phyloP scores from a whole-genome alignment of 768 basidiomycete genomes.

The Fomitopsis serialis region DNA sequence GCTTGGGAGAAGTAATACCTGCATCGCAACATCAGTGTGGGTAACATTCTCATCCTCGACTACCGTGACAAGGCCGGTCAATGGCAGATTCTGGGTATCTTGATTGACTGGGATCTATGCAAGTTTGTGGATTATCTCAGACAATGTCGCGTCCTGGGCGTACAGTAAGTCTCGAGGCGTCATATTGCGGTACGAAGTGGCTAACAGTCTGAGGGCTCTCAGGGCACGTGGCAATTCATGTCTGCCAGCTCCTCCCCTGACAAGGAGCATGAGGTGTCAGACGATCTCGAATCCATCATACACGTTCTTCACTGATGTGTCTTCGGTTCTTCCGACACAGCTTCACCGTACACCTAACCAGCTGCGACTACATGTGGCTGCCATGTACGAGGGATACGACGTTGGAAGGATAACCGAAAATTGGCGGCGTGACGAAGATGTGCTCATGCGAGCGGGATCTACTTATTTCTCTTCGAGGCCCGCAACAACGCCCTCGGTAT shows the following conservation, averaged over 20 bases:
- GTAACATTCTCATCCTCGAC: constrained; percentile 3
- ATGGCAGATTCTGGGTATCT: neutral
- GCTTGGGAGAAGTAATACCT: constrained; percentile 2
- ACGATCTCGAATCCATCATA: constrained; percentile 18
- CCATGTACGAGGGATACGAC: too few relatives aligned
- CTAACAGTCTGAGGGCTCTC: neutral
- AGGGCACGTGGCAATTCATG: constrained; percentile 20
- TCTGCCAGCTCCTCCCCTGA: constrained; percentile 3
- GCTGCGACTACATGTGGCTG: too few relatives aligned
- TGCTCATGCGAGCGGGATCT: too few relatives aligned
- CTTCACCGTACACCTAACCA: too few relatives aligned
- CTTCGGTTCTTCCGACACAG: neutral
- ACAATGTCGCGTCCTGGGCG: neutral
- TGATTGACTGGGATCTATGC: constrained; percentile 7
- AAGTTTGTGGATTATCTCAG: neutral
- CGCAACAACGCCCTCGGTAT: too few relatives aligned
- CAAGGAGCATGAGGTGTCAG: constrained; percentile 3
- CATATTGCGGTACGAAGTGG: neutral
- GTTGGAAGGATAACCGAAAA: too few relatives aligned
- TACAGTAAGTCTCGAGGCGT: neutral
- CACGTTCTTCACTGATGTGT: constrained; percentile 7
- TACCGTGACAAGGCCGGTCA: neutral
- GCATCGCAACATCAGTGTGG: constrained; percentile 5
- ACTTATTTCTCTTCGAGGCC: too few relatives aligned
- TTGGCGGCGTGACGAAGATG: too few relatives aligned